Evolutionary conservation across 495 filamentous ascomycete species (phyloP).

Genomic region (Aspergillus homomorphus): DNA sequence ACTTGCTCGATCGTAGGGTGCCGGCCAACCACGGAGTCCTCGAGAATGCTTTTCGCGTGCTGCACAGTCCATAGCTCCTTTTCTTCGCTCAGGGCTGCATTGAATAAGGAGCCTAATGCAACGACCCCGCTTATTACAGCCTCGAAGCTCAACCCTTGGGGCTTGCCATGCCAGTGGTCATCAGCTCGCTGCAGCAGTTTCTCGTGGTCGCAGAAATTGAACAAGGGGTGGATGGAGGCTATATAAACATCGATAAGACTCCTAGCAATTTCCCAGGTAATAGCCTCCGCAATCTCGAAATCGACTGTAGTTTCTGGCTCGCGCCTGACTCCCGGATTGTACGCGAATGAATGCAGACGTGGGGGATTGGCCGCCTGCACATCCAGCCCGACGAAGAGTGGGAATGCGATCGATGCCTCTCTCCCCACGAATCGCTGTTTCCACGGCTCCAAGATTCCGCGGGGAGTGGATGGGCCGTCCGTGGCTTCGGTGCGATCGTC

Average conservation of each 20-base stretch:
- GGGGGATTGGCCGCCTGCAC: neutral
- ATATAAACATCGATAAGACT: neutral
- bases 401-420: slow-evolving; percentile 1
- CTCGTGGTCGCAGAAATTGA: neutral
- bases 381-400: neutral
- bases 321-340: neutral
- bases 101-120: neutral
- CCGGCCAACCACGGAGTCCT: neutral
- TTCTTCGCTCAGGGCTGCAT: neutral
- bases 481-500: too few relatives aligned
- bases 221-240: neutral
- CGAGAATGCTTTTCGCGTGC: neutral
- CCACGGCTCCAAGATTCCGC: neutral
- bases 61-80: neutral
- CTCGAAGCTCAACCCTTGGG: neutral
- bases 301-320: neutral
- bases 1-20: neutral
- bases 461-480: neutral
- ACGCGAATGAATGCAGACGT: slow-evolving; percentile 2
- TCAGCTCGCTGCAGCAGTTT: neutral
- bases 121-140: neutral
- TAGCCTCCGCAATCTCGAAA: neutral
- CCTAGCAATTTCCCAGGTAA: neutral
- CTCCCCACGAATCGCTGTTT: neutral
- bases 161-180: neutral